Evolutionary conservation across 2,329 filamentous ascomycete genomes (phyloP).

Genomic region (Sclerotinia borealis): DNA sequence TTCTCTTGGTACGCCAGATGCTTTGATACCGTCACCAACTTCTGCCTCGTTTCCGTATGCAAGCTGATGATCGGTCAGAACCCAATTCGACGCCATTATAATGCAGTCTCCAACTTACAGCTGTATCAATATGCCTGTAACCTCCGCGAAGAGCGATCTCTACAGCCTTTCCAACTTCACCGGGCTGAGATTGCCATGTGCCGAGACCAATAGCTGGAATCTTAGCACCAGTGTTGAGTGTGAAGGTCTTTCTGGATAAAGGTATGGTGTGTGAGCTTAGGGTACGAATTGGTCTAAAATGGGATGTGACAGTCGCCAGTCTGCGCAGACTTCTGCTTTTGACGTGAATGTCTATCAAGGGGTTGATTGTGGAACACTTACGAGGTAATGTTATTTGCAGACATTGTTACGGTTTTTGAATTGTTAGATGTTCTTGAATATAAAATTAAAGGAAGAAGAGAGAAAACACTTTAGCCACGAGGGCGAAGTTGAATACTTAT

Average conservation of each 20-base stretch:
- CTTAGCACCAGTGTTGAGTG: slow-evolving; percentile 69
- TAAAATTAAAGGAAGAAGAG: neutral
- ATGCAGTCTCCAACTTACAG: slow-evolving; percentile 19
- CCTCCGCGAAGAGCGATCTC: slow-evolving; percentile 60
- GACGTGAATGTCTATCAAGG: slow-evolving; percentile 16
- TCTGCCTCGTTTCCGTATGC: slow-evolving; percentile 73
- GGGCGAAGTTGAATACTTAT: neutral
- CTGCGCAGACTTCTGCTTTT: slow-evolving; percentile 12
- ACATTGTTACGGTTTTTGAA: slow-evolving; percentile 24
- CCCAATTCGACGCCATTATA: neutral
- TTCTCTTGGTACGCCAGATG: slow-evolving; percentile 59
- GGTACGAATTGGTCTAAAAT: slow-evolving; percentile 1
- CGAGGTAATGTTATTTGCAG: slow-evolving; percentile 27
- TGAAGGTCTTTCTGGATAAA: slow-evolving; percentile 47
- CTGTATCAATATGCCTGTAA: slow-evolving; percentile 70
- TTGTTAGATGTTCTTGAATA: neutral
- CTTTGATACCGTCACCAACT: slow-evolving; percentile 59
- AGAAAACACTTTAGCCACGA: neutral
- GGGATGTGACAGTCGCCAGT: slow-evolving; percentile 9
- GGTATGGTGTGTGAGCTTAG: slow-evolving; percentile 19
- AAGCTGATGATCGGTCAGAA: slow-evolving; percentile 33
- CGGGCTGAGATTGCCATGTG: slow-evolving; percentile 69
- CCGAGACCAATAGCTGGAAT: slow-evolving; percentile 73
- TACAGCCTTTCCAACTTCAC: slow-evolving; percentile 63
- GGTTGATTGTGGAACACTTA: slow-evolving; percentile 17